phyloP scores from a whole-genome alignment of 805 yeast species.

The Metschnikowia santaceciliae region DNA sequence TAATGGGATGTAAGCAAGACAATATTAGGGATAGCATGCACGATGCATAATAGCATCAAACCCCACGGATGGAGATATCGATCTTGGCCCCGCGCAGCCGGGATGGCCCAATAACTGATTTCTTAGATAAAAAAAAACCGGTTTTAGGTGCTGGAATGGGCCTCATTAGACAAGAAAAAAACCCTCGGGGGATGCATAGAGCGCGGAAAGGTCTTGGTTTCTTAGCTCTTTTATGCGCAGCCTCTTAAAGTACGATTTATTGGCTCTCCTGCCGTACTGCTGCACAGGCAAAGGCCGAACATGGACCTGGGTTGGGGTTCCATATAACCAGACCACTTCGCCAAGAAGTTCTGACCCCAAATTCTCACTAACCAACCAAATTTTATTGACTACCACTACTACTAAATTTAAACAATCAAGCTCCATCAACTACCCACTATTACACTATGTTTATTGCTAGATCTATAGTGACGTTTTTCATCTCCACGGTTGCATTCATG shows the following conservation, averaged over 20 bases:
- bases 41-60: background rate
- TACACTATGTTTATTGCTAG: slow-evolving; percentile 7
- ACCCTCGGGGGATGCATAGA: background rate
- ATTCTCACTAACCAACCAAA: no score
- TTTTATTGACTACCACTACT: no score
- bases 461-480: slow-evolving; percentile 11
- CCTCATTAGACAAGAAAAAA: background rate
- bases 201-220: background rate
- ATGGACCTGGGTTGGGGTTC: background rate
- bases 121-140: background rate
- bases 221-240: slow-evolving; percentile 3
- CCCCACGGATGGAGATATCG: slow-evolving; percentile 4
- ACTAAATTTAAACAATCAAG: no score
- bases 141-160: background rate
- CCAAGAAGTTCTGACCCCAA: background rate
- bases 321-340: background rate
- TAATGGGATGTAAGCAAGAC: background rate
- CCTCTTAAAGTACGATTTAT: slow-evolving; percentile 1
- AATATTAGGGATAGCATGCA: background rate
- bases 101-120: background rate
- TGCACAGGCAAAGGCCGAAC: slow-evolving; percentile 1
- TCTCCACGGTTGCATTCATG: slow-evolving; percentile 13
- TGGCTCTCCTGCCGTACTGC: background rate
- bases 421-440: no score
- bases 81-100: background rate